phyloP scores from a whole-genome alignment of 805 yeast genomes.

The Metschnikowia sp. region DNA sequence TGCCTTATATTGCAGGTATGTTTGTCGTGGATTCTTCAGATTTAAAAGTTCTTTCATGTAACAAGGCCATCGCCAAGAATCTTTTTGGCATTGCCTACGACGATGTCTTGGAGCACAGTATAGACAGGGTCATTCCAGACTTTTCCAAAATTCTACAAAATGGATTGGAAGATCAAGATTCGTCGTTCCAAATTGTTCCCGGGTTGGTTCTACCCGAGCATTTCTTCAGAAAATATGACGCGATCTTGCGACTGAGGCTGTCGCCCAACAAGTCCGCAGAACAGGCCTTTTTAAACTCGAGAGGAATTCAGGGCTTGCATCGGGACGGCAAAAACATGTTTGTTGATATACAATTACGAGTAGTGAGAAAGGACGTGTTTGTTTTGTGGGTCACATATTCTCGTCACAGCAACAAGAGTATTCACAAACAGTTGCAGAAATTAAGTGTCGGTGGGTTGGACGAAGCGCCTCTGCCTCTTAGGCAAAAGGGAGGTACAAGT shows the following conservation, averaged over 20 bases:
- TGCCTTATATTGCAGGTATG: conserved; percentile 86
- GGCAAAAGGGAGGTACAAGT: conserved; percentile 8
- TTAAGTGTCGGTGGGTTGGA: conserved; percentile 13
- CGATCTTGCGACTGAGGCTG: conserved; percentile 29
- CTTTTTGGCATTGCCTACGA: conserved; percentile 67
- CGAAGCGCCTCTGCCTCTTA: conserved; percentile 9
- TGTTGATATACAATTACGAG: conserved; percentile 80
- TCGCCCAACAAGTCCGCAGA: conserved; percentile 34
- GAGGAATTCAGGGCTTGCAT: conserved; percentile 68
- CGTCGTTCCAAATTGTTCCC: conserved; percentile 31
- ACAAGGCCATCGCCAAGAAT: conserved; percentile 73
- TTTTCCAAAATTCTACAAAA: conserved; percentile 47
- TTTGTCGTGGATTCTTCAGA: conserved; percentile 58
- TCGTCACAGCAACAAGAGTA: conserved; percentile 35
- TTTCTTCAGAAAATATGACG: conserved; percentile 69
- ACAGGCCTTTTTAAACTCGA: conserved; percentile 52
- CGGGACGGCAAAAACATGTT: conserved; percentile 62
- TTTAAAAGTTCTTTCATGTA: conserved; percentile 62
- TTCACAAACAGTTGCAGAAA: conserved; percentile 25
- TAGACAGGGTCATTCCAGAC: conserved; percentile 60
- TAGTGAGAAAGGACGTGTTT: conserved; percentile 53
- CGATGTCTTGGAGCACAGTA: conserved; percentile 35
- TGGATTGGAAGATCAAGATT: conserved; percentile 32
- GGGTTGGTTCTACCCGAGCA: conserved; percentile 91
- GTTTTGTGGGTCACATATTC: conserved; percentile 88